Evolutionary conservation across 2,329 filamentous ascomycete genomes (phyloP).

Genomic region (Cadophora sp.): DNA sequence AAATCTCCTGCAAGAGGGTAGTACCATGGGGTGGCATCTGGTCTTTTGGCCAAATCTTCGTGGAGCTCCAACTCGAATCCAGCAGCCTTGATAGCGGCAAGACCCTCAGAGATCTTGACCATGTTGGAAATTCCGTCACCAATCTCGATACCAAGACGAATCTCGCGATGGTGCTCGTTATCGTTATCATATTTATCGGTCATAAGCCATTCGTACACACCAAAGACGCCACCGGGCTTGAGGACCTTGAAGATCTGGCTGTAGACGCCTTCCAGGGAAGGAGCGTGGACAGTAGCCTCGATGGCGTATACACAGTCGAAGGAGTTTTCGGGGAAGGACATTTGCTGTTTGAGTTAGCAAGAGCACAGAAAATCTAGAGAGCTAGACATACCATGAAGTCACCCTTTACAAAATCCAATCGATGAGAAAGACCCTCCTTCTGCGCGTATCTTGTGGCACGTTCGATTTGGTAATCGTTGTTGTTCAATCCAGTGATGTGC

Average conservation of each 20-base stretch:
- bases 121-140: conserved; percentile 98
- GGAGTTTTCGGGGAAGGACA: conserved; percentile 89
- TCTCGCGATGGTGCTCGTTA: conserved; percentile 85
- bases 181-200: conserved; percentile 93
- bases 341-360: conserved; percentile 65
- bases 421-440: conserved; percentile 81
- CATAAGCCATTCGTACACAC: conserved; percentile 99
- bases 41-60: conserved; percentile 85
- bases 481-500: conserved; percentile 93
- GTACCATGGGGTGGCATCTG: conserved; percentile 87
- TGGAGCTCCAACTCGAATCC: conserved; percentile 86
- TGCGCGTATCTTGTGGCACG: conserved; percentile 86
- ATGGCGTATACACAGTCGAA: conserved; percentile 98
- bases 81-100: conserved; percentile 84
- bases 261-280: conserved; percentile 90
- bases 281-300: conserved; percentile 95
- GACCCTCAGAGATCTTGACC: conserved; percentile 84
- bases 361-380: not conserved
- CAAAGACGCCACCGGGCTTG: conserved; percentile 94
- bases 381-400: conserved; percentile 79
- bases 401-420: conserved; percentile 89
- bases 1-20: conserved; percentile 89
- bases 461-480: conserved; percentile 99
- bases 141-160: conserved; percentile 95
- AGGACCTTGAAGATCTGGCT: conserved; percentile 93